phyloP scores from a whole-genome alignment of 129 eudicot genomes.

The Scalesia atractyloides region DNA sequence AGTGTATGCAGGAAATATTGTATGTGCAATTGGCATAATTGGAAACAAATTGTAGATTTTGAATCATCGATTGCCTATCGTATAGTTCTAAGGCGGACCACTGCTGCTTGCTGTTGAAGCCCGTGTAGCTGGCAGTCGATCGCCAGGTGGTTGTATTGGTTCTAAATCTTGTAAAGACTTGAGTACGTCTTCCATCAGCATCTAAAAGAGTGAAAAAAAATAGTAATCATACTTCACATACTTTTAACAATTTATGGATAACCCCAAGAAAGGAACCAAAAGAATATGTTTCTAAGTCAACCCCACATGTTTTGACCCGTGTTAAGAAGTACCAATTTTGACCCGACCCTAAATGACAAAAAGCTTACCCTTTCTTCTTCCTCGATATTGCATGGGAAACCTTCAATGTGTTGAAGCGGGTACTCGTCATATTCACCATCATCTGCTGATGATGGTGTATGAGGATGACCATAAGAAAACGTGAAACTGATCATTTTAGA shows the following conservation, averaged over 20 bases:
- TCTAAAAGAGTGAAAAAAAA: slow-evolving; percentile 34
- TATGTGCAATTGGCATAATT: too few species aligned
- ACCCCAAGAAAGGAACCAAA: neutral
- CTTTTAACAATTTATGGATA: neutral
- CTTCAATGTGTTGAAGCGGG: slow-evolving; percentile 65
- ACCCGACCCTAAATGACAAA: neutral
- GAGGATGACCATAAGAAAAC: slow-evolving; percentile 56
- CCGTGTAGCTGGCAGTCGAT: slow-evolving; percentile 25
- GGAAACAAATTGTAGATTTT: slow-evolving; percentile 23
- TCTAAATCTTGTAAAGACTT: slow-evolving; percentile 71
- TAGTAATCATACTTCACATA: neutral
- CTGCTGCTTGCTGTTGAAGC: slow-evolving; percentile 40
- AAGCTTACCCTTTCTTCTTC: slow-evolving; percentile 85
- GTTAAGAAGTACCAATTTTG: neutral
- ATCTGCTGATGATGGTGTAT: slow-evolving; percentile 50
- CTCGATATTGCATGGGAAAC: slow-evolving; percentile 72
- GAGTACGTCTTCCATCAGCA: slow-evolving; percentile 79
- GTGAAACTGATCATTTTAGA: slow-evolving; percentile 86
- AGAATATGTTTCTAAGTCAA: neutral
- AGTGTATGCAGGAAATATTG: too few species aligned
- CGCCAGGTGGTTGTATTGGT: slow-evolving; percentile 35
- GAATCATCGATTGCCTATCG: too few species aligned
- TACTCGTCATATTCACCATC: slow-evolving; percentile 90
- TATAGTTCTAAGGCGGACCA: slow-evolving; percentile 32
- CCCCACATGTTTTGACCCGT: neutral